These are phyloP conservation scores for Leccinum variicolor DNA, from an alignment of 768 basidiomycete genomes.

Conservation along the genomic window DNA sequence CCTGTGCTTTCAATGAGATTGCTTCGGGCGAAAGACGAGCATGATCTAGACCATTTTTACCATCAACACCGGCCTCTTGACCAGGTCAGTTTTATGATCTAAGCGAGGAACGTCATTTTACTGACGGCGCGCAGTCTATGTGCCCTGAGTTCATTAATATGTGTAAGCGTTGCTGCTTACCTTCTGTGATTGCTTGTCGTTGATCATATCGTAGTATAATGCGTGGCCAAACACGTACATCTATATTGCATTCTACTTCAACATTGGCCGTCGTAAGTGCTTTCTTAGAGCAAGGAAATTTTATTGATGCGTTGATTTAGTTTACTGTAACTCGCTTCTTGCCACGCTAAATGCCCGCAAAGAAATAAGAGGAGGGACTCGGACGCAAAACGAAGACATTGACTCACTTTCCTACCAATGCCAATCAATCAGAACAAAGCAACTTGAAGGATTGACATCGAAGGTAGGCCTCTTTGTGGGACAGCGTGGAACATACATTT, in stretches of 20 bases:
- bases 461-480: not conserved
- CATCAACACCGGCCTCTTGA: constrained; percentile 40
- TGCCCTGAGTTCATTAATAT: constrained; percentile 54
- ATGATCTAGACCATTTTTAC: constrained; percentile 47
- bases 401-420: constrained; percentile 17
- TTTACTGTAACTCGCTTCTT: constrained; percentile 60
- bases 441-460: not conserved
- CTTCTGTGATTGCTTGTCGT: not conserved
- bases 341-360: constrained; percentile 57
- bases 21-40: not conserved
- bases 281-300: not conserved
- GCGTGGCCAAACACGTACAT: constrained; percentile 47
- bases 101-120: not conserved
- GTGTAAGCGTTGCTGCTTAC: constrained; percentile 27
- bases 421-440: not conserved
- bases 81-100: constrained; percentile 24
- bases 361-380: constrained; percentile 40
- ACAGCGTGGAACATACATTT: not conserved
- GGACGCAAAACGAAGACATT: too few relatives aligned
- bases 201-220: constrained; percentile 37
- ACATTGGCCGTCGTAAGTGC: constrained; percentile 53
- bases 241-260: constrained; percentile 60
- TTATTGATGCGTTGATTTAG: constrained; percentile 24
- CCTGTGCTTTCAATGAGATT: not conserved
- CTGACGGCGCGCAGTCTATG: constrained; percentile 36